These are phyloP conservation scores for Microbotryomycetes sp. DNA, from an alignment of 1,284 basidiomycete species.

Conservation along the genomic window DNA sequence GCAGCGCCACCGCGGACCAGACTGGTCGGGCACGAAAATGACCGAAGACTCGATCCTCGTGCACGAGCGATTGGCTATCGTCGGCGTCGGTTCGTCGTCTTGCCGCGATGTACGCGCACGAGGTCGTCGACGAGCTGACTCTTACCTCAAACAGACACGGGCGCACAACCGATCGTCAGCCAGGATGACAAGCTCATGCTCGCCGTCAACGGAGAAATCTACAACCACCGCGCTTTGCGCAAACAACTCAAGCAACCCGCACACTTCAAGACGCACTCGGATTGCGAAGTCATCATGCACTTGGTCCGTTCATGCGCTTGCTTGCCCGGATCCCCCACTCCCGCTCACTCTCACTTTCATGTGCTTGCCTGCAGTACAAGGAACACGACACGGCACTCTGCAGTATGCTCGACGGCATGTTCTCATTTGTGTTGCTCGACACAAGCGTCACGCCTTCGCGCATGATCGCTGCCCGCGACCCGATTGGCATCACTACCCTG, in stretches of 20 bases:
- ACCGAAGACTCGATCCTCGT: constrained; percentile 61
- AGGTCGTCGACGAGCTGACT: neutral
- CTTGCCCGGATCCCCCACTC: neutral
- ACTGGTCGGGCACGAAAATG: constrained; percentile 91
- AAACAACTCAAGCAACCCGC: constrained; percentile 57
- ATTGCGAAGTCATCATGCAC: constrained; percentile 95
- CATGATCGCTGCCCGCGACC: constrained; percentile 91
- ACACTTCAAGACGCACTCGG: constrained; percentile 94
- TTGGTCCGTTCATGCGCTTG: constrained; percentile 55
- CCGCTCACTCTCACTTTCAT: neutral
- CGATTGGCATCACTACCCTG: constrained; percentile 95
- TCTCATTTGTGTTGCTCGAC: constrained; percentile 94
- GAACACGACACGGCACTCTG: constrained; percentile 65
- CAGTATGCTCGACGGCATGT: constrained; percentile 91
- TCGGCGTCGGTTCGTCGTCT: constrained; percentile 77
- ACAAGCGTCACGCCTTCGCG: constrained; percentile 81
- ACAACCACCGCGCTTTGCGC: constrained; percentile 87
- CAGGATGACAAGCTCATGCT: constrained; percentile 79
- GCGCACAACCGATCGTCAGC: constrained; percentile 89
- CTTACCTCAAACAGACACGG: constrained; percentile 66
- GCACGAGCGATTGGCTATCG: constrained; percentile 69
- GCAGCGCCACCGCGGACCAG: constrained; percentile 85
- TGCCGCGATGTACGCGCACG: neutral
- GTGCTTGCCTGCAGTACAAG: constrained; percentile 56
- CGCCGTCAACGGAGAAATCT: constrained; percentile 98